Percentiles rank a stretch among this genome's conserved stretches.
Conservation (phyloP, 306 rosid species). For the Psophocarpus tetragonolobus region DNA sequence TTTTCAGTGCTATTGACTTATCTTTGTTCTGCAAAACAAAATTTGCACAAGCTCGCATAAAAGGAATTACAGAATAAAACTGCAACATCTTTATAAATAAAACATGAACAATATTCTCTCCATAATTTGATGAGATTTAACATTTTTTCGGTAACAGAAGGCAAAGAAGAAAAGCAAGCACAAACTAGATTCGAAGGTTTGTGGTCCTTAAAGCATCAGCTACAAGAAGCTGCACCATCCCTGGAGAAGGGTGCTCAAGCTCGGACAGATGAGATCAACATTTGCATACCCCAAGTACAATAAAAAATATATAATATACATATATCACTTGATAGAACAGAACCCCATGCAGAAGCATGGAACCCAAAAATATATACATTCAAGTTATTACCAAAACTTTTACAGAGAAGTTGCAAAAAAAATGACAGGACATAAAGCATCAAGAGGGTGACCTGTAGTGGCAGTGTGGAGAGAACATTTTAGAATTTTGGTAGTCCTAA, state of each 20-base stretch:
- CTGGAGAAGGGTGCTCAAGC: too few relatives aligned
- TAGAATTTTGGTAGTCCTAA: background rate
- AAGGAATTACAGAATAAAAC: conserved; percentile 9
- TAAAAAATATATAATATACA: background rate
- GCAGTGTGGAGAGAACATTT: background rate
- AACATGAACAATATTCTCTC: conserved; percentile 13
- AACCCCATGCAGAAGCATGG: background rate
- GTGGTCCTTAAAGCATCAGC: too few relatives aligned
- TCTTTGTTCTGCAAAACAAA: conserved; percentile 75
- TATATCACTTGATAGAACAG: conserved; percentile 6
- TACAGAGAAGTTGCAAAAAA: background rate
- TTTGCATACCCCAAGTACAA: background rate
- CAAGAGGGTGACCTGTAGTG: background rate
- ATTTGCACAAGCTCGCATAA: conserved; percentile 27
- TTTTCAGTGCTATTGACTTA: conserved; percentile 82
- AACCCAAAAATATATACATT: too few relatives aligned
- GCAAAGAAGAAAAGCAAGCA: too few relatives aligned
- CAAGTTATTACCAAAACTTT: background rate
- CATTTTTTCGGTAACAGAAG: too few relatives aligned
- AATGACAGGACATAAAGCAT: background rate
- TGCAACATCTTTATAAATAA: conserved; percentile 23
- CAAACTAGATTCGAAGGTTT: too few relatives aligned
- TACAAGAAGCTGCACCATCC: too few relatives aligned
- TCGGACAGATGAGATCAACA: background rate
- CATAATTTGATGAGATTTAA: conserved; percentile 6